Evolutionary conservation across 2,329 filamentous ascomycete species (phyloP).

Genomic region (Akanthomyces dipterigenus): DNA sequence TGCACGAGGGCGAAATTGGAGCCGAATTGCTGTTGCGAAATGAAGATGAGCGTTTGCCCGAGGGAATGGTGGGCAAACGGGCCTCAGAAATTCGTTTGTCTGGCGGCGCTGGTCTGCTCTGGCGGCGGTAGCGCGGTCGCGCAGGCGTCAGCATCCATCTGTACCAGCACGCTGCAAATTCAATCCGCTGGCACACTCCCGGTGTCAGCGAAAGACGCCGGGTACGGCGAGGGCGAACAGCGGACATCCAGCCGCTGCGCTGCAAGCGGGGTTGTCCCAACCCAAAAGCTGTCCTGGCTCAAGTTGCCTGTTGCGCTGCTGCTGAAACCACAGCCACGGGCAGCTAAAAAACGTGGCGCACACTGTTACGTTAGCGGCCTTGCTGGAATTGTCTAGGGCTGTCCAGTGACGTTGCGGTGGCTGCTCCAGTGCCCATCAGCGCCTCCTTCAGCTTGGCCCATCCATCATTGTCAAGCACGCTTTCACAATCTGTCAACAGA

Average conservation of each 20-base stretch:
- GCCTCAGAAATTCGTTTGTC: background rate
- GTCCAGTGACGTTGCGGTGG: background rate
- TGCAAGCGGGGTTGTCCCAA: too few relatives aligned
- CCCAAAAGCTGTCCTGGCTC: too few relatives aligned
- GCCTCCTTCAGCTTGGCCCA: background rate
- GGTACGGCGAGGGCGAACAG: too few relatives aligned
- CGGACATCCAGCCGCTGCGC: too few relatives aligned
- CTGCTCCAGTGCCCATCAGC: background rate
- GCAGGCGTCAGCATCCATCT: too few relatives aligned
- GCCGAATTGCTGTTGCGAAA: background rate
- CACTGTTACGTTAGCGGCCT: background rate
- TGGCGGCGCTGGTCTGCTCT: background rate
- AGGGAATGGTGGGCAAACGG: background rate
- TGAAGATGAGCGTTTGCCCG: background rate
- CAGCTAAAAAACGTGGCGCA: too few relatives aligned
- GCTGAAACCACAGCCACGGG: too few relatives aligned
- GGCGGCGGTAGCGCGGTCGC: background rate
- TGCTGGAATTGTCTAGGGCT: background rate
- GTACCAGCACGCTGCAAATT: too few relatives aligned
- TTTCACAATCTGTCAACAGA: slow-evolving; percentile 21
- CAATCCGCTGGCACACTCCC: too few relatives aligned
- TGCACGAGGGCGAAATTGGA: background rate
- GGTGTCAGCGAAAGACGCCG: too few relatives aligned
- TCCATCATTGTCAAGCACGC: slow-evolving; percentile 20
- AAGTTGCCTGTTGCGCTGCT: too few relatives aligned